Evolutionary conservation across 2,329 filamentous ascomycete species (phyloP).

Genomic region (Whalleya microplaca): DNA sequence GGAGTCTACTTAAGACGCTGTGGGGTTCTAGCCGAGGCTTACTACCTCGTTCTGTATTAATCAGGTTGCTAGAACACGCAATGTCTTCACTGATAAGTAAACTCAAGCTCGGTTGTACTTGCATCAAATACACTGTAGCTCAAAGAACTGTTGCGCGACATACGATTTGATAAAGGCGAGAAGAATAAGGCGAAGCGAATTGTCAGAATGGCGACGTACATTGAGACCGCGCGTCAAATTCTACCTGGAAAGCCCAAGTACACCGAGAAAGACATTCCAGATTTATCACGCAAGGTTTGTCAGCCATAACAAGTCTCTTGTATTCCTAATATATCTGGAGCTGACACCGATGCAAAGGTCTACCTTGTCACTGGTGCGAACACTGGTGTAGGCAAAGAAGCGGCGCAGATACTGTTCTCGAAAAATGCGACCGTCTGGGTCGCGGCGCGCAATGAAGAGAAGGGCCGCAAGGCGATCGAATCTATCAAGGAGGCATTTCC

Average conservation of each 20-base stretch:
- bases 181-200: background rate
- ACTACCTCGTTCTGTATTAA: background rate
- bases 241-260: constrained; percentile 18
- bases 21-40: background rate
- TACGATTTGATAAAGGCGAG: background rate
- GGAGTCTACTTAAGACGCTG: background rate
- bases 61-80: too few relatives aligned
- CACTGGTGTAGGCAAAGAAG: constrained; percentile 24
- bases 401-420: constrained; percentile 22
- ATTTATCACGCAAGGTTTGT: constrained; percentile 11
- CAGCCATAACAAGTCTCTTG: background rate
- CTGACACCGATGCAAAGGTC: constrained; percentile 2
- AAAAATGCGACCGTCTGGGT: constrained; percentile 31
- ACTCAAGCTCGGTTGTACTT: too few relatives aligned
- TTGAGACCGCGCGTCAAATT: constrained; percentile 14
- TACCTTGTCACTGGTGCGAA: constrained; percentile 28
- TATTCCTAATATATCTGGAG: background rate
- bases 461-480: constrained; percentile 26
- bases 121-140: too few relatives aligned
- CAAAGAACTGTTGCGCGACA: too few relatives aligned
- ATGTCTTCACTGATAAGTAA: too few relatives aligned
- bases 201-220: background rate
- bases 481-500: constrained; percentile 28
- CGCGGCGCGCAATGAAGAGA: constrained; percentile 26
- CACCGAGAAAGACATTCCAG: constrained; percentile 20